phyloP scores from a whole-genome alignment of 345 rosid genomes.

The Draba incana region DNA sequence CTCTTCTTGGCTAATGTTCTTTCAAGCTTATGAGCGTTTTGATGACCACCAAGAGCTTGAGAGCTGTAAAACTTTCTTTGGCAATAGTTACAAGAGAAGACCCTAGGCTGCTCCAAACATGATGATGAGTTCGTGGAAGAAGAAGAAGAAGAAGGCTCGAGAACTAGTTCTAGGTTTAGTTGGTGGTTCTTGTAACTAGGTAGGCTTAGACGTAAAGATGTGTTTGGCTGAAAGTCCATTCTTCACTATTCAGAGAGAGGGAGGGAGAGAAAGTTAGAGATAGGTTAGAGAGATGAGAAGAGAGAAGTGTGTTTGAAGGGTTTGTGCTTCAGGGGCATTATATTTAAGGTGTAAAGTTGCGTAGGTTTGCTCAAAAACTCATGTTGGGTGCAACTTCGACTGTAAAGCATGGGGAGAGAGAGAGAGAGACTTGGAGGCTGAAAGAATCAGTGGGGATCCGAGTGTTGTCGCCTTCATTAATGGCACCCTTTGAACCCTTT shows the following conservation, averaged over 20 bases:
- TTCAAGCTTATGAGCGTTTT: slow-evolving; percentile 96
- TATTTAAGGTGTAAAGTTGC: slow-evolving; percentile 49
- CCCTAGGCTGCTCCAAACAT: slow-evolving; percentile 51
- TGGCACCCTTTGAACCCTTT: slow-evolving; percentile 68
- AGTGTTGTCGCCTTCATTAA: slow-evolving; percentile 84
- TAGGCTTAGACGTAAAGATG: slow-evolving; percentile 66
- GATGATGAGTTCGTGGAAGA: slow-evolving; percentile 51
- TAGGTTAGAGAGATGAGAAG: slow-evolving; percentile 25
- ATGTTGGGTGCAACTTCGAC: slow-evolving; percentile 43
- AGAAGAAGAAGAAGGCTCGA: slow-evolving; percentile 59
- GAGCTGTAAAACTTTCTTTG: slow-evolving; percentile 92
- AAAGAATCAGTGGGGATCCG: slow-evolving; percentile 73
- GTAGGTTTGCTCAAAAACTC: slow-evolving; percentile 48
- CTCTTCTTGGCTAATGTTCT: slow-evolving; percentile 90
- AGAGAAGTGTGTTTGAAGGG: slow-evolving; percentile 32
- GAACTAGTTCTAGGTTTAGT: slow-evolving; percentile 62
- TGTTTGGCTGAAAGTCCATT: slow-evolving; percentile 74
- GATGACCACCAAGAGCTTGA: slow-evolving; percentile 99
- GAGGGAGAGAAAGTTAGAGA: not conserved
- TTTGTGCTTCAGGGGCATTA: slow-evolving; percentile 38
- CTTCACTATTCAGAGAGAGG: slow-evolving; percentile 14
- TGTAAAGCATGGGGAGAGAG: slow-evolving; percentile 37
- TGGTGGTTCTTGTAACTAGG: slow-evolving; percentile 52
- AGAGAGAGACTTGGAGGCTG: slow-evolving; percentile 51
- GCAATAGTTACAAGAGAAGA: slow-evolving; percentile 94